Base-by-base conservation (phyloP, 139 green algal genomes). In the Bryopsis sp. region DNA sequence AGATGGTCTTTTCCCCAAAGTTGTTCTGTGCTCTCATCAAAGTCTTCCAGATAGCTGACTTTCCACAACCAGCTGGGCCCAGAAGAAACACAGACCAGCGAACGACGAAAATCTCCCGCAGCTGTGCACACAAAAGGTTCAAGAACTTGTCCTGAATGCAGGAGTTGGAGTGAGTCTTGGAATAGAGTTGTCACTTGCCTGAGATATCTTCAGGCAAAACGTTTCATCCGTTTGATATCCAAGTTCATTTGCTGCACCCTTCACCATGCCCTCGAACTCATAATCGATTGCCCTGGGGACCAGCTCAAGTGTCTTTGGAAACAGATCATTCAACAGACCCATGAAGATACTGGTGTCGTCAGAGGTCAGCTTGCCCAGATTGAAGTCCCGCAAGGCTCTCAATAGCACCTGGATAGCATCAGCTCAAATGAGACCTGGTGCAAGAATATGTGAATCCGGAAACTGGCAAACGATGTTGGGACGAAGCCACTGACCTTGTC, bases 61-160 rank as follows among this genome's bases (percentile, higher is more conserved):
- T 97, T 62, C 91, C 91, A 58, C 84, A 94, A 47, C 90, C 91
- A 31, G 91, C 82, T 26, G 89, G 83, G 28, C 91, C 91, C 50
- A 97, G 81, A 62, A 97, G 73, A 76, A 97, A 97, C 2, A 97
- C 90, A 19, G 81, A 90, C 91, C 91, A 97, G 71, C 91, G 86
- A 48, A 97, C 89, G 43, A 82, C 81, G 35, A 95, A 88, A 43
- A 87, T 86, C 39, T 87, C 81, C 1, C 81, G 60, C 60, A 86
- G 74, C 68, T 48, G 15, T 66, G 67, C 47, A 37, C 4, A 6
- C 5, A 29, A 26, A 65, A 31, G 33, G 11, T 39, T 0, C 11
- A 6, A 50, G 15, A 50, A 11, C 43, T 11, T 26, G 32, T 68
- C 11, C 60, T 33, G 7, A 0, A 15, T 6, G 32, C 37, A 46